Percentiles rank a stretch among this genome's conserved stretches.
These are phyloP conservation scores for Waltergamsia citrina DNA, from an alignment of 2,329 filamentous ascomycete genomes.

Conservation along the genomic window DNA sequence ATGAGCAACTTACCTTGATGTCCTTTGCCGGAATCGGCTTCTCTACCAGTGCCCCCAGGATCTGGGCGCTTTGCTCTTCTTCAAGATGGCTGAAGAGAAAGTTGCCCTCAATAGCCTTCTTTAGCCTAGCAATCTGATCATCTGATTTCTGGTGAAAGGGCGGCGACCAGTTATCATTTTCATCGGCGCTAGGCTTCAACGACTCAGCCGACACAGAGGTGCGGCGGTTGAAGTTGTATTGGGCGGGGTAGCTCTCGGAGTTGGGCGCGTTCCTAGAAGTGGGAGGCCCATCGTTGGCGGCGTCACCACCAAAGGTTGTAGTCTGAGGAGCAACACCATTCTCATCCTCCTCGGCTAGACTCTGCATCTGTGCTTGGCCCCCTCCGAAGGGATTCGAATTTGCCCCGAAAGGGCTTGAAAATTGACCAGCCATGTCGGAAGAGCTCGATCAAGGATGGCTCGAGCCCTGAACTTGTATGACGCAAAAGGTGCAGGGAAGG, in stretches of 20 bases:
- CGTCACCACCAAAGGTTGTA: constrained; percentile 45
- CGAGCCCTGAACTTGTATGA: too few species aligned
- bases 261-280: constrained; percentile 40
- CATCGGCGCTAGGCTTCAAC: constrained; percentile 76
- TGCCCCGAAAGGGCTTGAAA: constrained; percentile 62
- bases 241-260: constrained; percentile 69
- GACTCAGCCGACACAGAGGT: constrained; percentile 97
- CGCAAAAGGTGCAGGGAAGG: too few species aligned
- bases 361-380: constrained; percentile 34
- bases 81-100: constrained; percentile 93
- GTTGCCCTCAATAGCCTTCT: constrained; percentile 74
- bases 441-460: too few species aligned
- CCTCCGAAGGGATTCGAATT: constrained; percentile 66
- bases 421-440: constrained; percentile 61
- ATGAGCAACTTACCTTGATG: constrained; percentile 50
- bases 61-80: constrained; percentile 81
- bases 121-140: constrained; percentile 73
- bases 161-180: constrained; percentile 82
- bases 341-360: constrained; percentile 76
- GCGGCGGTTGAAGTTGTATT: constrained; percentile 88
- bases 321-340: constrained; percentile 45
- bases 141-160: constrained; percentile 74
- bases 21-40: constrained; percentile 92
- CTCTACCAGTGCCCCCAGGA: constrained; percentile 84
- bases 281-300: constrained; percentile 33